Evolutionary conservation across 1,139 yeast genomes (phyloP).

Genomic region (Candida tropicalis): DNA sequence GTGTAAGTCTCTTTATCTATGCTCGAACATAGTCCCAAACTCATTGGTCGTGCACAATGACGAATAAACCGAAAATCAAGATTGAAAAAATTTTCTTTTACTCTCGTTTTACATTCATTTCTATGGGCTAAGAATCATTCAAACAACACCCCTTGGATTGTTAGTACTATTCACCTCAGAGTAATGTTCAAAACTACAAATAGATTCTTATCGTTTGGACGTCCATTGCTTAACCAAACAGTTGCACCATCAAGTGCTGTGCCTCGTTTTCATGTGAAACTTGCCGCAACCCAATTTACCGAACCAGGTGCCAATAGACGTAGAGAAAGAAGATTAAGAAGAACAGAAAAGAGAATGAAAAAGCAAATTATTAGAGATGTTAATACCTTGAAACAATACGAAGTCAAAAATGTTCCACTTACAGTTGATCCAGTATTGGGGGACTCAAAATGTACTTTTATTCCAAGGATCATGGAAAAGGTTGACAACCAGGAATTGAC

Average conservation of each 20-base stretch:
- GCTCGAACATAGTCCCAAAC: no score
- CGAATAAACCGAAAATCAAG: no score
- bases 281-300: conserved; percentile 37
- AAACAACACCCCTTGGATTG: no score
- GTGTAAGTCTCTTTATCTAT: no score
- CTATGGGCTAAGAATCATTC: no score
- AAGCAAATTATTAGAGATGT: conserved; percentile 49
- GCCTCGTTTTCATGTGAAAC: conserved; percentile 23
- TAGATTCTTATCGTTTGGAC: conserved; percentile 25
- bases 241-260: background rate
- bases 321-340: conserved; percentile 38
- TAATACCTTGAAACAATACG: conserved; percentile 47
- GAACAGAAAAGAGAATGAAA: conserved; percentile 45
- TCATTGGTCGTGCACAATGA: no score
- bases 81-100: no score
- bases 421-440: conserved; percentile 81
- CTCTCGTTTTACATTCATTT: no score
- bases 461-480: conserved; percentile 66
- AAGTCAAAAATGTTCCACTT: conserved; percentile 34
- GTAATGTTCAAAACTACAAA: conserved; percentile 21
- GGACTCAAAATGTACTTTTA: conserved; percentile 63
- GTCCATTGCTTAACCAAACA: conserved; percentile 15
- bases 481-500: conserved; percentile 58
- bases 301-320: conserved; percentile 31
- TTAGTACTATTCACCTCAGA: no score